Percentiles rank a stretch among this genome's conserved stretches.
These are phyloP conservation scores for Neoboletus brunneissimus DNA, from an alignment of 768 basidiomycete species.

Conservation along the genomic window DNA sequence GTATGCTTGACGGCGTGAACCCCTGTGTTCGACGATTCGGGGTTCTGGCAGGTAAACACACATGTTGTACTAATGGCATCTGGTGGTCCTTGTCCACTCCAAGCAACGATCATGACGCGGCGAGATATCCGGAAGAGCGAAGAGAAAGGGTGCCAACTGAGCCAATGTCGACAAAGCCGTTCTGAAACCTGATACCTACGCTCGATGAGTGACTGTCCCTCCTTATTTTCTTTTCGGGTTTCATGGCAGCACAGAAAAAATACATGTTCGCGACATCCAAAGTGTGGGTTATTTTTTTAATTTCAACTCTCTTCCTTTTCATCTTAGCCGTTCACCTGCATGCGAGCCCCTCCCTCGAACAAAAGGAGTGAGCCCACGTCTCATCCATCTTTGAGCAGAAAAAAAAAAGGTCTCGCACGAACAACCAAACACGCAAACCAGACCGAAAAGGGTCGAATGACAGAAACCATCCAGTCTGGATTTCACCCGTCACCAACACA, in stretches of 20 bases:
- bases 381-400: too few relatives aligned
- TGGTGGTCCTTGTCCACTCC: not conserved
- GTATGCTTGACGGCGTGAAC: too few relatives aligned
- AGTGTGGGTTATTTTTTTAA: not conserved
- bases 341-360: not conserved
- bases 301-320: not conserved
- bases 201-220: not conserved
- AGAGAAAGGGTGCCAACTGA: not conserved
- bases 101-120: not conserved
- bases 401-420: not conserved
- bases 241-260: not conserved
- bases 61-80: too few relatives aligned
- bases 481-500: conserved; percentile 3
- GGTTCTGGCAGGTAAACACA: too few relatives aligned
- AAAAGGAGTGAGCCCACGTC: not conserved
- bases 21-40: too few relatives aligned
- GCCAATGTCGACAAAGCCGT: too few relatives aligned
- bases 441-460: too few relatives aligned
- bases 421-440: not conserved
- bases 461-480: not conserved
- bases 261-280: not conserved
- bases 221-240: not conserved
- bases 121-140: not conserved
- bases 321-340: too few relatives aligned
- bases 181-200: too few relatives aligned